Conservation (phyloP, 2,329 filamentous ascomycete genomes). For the Hymenoscyphus scutula region DNA sequence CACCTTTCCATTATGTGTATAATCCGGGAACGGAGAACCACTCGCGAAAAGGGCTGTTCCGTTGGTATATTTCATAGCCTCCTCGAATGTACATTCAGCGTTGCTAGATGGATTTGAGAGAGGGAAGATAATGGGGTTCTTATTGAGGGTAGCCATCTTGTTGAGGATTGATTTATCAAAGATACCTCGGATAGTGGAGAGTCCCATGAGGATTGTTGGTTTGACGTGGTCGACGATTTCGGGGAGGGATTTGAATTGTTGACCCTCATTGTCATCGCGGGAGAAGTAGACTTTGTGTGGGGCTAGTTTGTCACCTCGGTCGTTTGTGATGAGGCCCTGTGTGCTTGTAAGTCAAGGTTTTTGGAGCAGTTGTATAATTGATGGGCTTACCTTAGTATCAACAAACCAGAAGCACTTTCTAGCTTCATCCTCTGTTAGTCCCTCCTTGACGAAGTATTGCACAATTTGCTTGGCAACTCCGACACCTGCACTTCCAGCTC, state of each 20-base stretch:
- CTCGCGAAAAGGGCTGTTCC: constrained; percentile 78
- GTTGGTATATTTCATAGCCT: constrained; percentile 74
- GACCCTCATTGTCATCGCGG: constrained; percentile 37
- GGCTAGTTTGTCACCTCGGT: constrained; percentile 70
- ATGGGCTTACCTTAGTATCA: constrained; percentile 48
- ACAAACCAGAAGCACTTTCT: constrained; percentile 71
- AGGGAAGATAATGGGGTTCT: constrained; percentile 72
- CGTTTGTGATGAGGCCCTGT: constrained; percentile 66
- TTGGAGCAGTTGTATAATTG: background rate
- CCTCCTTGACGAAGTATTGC: constrained; percentile 65
- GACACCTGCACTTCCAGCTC: constrained; percentile 76
- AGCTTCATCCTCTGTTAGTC: constrained; percentile 69
- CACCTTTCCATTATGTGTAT: constrained; percentile 51
- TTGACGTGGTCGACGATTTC: constrained; percentile 69
- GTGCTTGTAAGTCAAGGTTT: constrained; percentile 7
- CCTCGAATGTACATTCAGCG: constrained; percentile 75
- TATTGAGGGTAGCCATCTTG: constrained; percentile 71
- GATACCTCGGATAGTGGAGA: constrained; percentile 71
- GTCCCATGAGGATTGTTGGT: constrained; percentile 80
- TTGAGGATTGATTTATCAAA: constrained; percentile 73
- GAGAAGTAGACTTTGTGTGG: constrained; percentile 52
- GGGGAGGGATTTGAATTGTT: constrained; percentile 56
- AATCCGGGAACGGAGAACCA: constrained; percentile 78
- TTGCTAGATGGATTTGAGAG: constrained; percentile 81
- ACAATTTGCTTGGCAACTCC: constrained; percentile 85